Base-by-base conservation (phyloP, 495 filamentous ascomycete species). In the Talaromyces liani region DNA sequence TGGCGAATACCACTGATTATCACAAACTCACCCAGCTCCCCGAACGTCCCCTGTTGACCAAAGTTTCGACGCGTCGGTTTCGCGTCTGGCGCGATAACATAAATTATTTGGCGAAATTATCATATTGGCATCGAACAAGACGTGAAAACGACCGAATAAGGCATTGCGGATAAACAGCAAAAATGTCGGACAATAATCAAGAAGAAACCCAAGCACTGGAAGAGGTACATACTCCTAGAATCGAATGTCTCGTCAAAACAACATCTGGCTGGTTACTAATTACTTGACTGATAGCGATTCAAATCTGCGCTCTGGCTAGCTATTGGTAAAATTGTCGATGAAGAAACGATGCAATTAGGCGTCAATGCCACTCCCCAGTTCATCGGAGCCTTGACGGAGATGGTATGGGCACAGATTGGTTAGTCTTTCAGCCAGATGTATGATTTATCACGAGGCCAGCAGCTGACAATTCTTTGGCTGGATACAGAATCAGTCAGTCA, bases 241-340 rank as follows among this genome's bases (percentile, higher is more conserved):
- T 29, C 10, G 14, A 54, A 4, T 0, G 10, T 54, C 4, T 25
- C 20, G 6, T 54, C 10, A 6, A 49, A 20, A 9, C 6, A 49
- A 18, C n/a, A 20, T 4, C 22, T 29, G 53, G 12, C 49, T 4
- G 7, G 2, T 58, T 10, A 27, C 53, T 29, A 5, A 56, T 22
- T 14, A 2, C 22, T 55, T 27, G 20, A 6, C 20, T 22, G 24
- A 25, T 63, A 97, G 91, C 88, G 88, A 65, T 82, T 97, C 63
- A 98, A 98, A 83, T 87, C 91, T 58, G 91, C 92, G 34, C 84
- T 98, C n/a, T 98, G 93, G 93, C 90, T 89, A 72, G 83, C 85
- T 22, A 86, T 97, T 64, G 93, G 93, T 70, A 89, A 92, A 71
- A 91, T 92, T 56, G 89, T 97, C 54, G 93, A 97, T 72, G 86